Conservation (phyloP, 495 filamentous ascomycete genomes). For the Aspergillus baeticus region DNA sequence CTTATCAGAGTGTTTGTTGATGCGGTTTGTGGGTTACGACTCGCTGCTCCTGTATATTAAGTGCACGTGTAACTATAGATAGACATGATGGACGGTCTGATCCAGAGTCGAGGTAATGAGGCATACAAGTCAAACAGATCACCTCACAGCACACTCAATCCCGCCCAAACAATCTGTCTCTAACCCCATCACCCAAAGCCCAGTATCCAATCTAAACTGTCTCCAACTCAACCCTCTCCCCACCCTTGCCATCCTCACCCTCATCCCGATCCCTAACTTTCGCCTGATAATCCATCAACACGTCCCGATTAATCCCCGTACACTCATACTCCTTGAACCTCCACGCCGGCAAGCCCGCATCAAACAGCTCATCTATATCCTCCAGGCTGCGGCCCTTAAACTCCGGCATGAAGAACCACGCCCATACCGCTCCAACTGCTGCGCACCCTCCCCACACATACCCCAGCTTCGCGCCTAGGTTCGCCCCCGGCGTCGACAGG, state of each 20-base stretch:
- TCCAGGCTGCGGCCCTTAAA: background rate
- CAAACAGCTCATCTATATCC: background rate
- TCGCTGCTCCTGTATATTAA: constrained; percentile 18
- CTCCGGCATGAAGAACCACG: constrained; percentile 4
- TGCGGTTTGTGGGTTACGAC: background rate
- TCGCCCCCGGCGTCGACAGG: background rate
- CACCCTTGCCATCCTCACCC: background rate
- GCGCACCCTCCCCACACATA: background rate
- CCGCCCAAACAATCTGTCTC: too few relatives aligned
- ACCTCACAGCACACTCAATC: too few relatives aligned
- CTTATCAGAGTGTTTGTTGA: background rate
- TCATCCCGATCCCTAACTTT: too few relatives aligned
- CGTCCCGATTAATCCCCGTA: background rate
- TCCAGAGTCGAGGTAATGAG: too few relatives aligned
- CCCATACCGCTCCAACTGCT: background rate
- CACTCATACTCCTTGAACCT: background rate
- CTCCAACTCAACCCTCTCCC: background rate
- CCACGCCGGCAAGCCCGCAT: background rate
- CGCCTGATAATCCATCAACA: background rate
- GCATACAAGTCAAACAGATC: too few relatives aligned
- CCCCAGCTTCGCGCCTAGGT: background rate
- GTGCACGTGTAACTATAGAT: too few relatives aligned
- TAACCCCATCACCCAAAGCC: too few relatives aligned
- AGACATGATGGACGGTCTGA: too few relatives aligned
- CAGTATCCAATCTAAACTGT: background rate